Conservation (phyloP, 768 basidiomycete genomes). For the Russula foetens region DNA sequence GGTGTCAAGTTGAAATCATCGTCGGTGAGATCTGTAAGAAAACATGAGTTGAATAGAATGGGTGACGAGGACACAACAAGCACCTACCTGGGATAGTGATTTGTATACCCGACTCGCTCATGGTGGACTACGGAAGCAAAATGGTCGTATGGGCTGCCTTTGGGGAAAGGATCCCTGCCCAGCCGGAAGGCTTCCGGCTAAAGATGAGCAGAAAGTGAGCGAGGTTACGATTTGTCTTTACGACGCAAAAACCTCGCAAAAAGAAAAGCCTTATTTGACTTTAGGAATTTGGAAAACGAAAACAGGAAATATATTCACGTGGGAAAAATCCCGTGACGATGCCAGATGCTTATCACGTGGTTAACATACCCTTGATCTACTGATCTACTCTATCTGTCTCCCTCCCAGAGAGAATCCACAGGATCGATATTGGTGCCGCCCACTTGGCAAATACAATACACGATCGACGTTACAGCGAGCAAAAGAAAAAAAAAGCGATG, state of each 20-base stretch:
- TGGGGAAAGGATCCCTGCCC: background rate
- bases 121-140: conserved; percentile 4
- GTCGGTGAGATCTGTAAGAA: conserved; percentile 62
- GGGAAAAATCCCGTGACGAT: background rate
- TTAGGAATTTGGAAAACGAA: too few species aligned
- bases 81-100: conserved; percentile 42
- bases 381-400: too few species aligned
- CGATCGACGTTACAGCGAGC: conserved; percentile 13
- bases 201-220: background rate
- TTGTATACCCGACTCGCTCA: conserved; percentile 34
- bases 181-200: background rate
- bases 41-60: conserved; percentile 8
- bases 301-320: background rate
- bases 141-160: background rate
- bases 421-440: conserved; percentile 9
- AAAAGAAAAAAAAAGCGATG: conserved; percentile 6
- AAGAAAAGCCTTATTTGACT: background rate
- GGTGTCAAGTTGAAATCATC: conserved; percentile 56
- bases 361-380: too few species aligned
- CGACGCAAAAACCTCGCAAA: background rate
- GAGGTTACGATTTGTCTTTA: background rate
- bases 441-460: conserved; percentile 11
- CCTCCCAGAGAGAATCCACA: background rate
- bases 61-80: conserved; percentile 4
- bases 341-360: too few species aligned